Conservation (phyloP, 805 yeast species). For the Myxozyma mucilagina region DNA sequence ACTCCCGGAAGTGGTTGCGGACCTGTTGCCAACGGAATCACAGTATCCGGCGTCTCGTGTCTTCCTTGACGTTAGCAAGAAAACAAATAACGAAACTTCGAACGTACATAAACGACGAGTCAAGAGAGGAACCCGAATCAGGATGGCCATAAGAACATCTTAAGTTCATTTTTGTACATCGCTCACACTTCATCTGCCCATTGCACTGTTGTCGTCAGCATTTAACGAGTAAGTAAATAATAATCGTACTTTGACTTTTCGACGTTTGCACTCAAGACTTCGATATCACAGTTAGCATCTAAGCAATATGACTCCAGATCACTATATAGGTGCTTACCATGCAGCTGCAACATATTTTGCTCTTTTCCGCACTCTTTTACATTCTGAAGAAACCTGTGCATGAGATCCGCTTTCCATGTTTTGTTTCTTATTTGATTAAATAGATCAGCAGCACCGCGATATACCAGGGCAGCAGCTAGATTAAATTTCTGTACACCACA, state of each 20-base stretch:
- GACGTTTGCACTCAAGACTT: slow-evolving; percentile 33
- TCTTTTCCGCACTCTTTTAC: slow-evolving; percentile 8
- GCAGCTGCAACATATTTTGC: slow-evolving; percentile 29
- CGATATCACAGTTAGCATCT: not conserved
- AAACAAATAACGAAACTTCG: too few species aligned
- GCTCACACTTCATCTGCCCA: slow-evolving; percentile 31
- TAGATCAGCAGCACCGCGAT: not conserved
- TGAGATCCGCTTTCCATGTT: not conserved
- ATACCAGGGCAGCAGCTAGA: too few species aligned
- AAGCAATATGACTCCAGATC: too few species aligned
- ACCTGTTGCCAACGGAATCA: not conserved
- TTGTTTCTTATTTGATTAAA: not conserved
- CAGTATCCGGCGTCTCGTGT: too few species aligned
- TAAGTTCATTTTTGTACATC: slow-evolving; percentile 31
- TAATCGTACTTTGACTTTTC: slow-evolving; percentile 33
- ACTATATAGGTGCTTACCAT: slow-evolving; percentile 11
- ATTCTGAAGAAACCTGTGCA: not conserved
- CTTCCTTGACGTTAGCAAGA: too few species aligned
- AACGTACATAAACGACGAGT: too few species aligned
- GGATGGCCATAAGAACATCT: slow-evolving; percentile 29
- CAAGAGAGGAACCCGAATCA: not conserved
- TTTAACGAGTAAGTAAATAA: not conserved
- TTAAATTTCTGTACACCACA: too few species aligned
- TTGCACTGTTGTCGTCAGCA: slow-evolving; percentile 28
- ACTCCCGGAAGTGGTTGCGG: not conserved